A percentile compares a stretch with the other conserved stretches of the same genome.
Conservation (phyloP, 2,329 filamentous ascomycete genomes). For the Graphium sp. region DNA sequence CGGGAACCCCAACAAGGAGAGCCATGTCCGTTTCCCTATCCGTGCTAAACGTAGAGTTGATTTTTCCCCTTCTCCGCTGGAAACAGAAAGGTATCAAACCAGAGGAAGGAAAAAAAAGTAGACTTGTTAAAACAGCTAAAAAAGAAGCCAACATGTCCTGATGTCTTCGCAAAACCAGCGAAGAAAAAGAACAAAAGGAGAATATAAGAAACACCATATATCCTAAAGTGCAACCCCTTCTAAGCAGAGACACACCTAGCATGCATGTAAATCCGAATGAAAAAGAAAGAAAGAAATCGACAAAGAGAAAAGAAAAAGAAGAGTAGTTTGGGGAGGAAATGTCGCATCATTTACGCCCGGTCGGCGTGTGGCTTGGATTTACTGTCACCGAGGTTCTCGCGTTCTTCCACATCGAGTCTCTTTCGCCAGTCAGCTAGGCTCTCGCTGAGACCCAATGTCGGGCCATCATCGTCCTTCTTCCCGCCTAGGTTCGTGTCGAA, state of each 20-base stretch:
- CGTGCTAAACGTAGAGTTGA: too few relatives aligned
- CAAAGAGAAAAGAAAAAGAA: constrained; percentile 1
- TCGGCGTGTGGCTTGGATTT: background rate
- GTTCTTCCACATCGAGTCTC: constrained; percentile 43
- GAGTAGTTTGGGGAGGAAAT: background rate
- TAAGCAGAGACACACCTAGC: too few relatives aligned
- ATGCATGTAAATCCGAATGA: constrained; percentile 1
- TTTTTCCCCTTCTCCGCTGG: background rate
- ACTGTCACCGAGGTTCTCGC: constrained; percentile 12
- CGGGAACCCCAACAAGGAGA: constrained; percentile 4
- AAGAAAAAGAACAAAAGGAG: constrained; percentile 2
- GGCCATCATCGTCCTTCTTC: constrained; percentile 26
- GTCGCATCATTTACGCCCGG: background rate
- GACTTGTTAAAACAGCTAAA: constrained; percentile 7
- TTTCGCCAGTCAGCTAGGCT: constrained; percentile 69
- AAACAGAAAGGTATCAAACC: constrained; percentile 3
- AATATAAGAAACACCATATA: constrained; percentile 4
- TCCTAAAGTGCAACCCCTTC: too few relatives aligned
- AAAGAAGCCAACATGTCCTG: too few relatives aligned
- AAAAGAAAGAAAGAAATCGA: constrained; percentile 4
- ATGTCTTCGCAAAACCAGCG: too few relatives aligned
- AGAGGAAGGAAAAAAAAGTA: constrained; percentile 6
- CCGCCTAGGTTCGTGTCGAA: constrained; percentile 39
- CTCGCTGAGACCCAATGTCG: constrained; percentile 44
- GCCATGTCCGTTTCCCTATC: too few relatives aligned